Evolutionary conservation across 176 grass and related monocot species (phyloP).

Genomic region (bread wheat (Triticum aestivum)): IWGSC_CS_RefSeq_v2.1 NC_057814.1:394859693-394860192

Average conservation of each 20-base stretch:
- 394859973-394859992: not conserved
- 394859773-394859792: not conserved
- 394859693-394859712: no score
- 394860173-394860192: constrained; percentile 3
- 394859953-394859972: not conserved
- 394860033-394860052: not conserved
- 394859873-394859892: not conserved
- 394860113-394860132: not conserved
- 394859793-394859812: not conserved
- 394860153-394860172: not conserved
- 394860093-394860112: not conserved
- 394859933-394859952: not conserved
- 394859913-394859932: not conserved
- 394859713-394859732: no score
- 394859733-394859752: no score
- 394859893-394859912: no score
- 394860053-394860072: not conserved
- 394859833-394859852: not conserved
- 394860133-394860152: not conserved
- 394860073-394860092: not conserved
- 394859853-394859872: not conserved
- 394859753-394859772: no score
- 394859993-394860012: not conserved
- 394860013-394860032: not conserved
- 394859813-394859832: not conserved